Evolutionary conservation across 176 grass and related monocot genomes (phyloP).

Genomic region (Puccinellia tenuiflora): DNA sequence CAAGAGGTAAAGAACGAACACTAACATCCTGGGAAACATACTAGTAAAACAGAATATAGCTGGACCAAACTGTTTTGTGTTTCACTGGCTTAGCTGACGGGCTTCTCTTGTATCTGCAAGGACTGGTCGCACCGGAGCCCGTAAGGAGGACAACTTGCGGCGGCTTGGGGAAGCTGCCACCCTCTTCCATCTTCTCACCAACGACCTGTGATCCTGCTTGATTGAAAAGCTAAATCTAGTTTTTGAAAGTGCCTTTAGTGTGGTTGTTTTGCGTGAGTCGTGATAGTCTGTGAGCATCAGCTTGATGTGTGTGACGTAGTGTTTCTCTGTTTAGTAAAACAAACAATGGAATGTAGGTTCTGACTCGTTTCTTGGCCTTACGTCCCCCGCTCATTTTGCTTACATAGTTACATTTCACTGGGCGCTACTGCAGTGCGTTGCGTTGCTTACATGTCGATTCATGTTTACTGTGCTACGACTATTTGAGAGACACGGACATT

Average conservation of each 20-base stretch:
- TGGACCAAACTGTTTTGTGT: background rate
- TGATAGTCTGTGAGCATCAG: background rate
- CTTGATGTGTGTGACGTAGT: background rate
- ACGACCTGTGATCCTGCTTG: background rate
- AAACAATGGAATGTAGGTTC: background rate
- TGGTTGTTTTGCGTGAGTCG: background rate
- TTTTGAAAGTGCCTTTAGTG: background rate
- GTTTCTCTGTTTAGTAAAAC: background rate
- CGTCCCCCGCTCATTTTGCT: background rate
- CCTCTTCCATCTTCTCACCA: constrained; percentile 26
- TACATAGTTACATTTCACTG: background rate
- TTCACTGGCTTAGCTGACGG: background rate
- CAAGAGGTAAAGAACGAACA: constrained; percentile 34
- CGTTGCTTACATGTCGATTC: no score
- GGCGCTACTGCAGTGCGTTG: background rate
- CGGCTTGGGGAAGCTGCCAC: constrained; percentile 18
- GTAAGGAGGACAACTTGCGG: constrained; percentile 22
- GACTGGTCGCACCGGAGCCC: constrained; percentile 12
- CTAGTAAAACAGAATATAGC: background rate
- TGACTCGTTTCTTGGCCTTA: background rate
- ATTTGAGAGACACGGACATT: no score
- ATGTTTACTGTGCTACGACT: no score
- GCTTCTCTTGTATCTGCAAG: constrained; percentile 24
- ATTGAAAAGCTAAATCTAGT: background rate
- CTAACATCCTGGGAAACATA: background rate